Percentiles rank a stretch among this genome's conserved stretches.
Conservation (phyloP, 139 green algal species). For the Asterochloris sp. region DNA sequence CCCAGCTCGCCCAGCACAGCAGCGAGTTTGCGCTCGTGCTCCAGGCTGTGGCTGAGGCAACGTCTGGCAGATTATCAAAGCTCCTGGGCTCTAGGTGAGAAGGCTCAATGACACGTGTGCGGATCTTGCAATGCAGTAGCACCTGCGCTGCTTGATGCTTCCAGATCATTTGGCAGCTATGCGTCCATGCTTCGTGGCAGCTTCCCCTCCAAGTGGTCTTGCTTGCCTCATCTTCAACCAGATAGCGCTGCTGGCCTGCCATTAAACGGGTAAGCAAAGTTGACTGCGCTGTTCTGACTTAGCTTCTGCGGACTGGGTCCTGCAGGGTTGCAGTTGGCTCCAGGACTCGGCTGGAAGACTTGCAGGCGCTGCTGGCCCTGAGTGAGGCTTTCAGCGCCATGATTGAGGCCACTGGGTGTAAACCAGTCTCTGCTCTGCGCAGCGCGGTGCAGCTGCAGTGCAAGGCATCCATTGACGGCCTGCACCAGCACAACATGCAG, state of each 20-base stretch:
- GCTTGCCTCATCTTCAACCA: too few relatives aligned
- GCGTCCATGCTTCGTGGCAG: too few relatives aligned
- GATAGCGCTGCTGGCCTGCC: too few relatives aligned
- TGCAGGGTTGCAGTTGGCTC: conserved; percentile 20
- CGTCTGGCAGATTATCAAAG: conserved; percentile 63
- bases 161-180: too few relatives aligned
- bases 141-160: too few relatives aligned
- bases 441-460: conserved; percentile 64
- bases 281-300: too few relatives aligned
- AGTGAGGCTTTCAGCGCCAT: conserved; percentile 45
- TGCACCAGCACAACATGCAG: conserved; percentile 40
- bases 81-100: conserved; percentile 47
- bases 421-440: conserved; percentile 29
- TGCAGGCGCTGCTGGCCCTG: conserved; percentile 56
- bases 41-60: conserved; percentile 60
- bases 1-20: neutral
- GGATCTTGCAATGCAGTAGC: neutral
- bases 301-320: too few relatives aligned
- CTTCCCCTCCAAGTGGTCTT: too few relatives aligned
- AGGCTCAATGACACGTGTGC: neutral
- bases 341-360: conserved; percentile 60
- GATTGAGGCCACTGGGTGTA: conserved; percentile 33
- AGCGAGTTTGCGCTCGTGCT: too few relatives aligned
- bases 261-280: too few relatives aligned
- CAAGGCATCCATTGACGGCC: conserved; percentile 58